Evolutionary conservation across 345 rosid species (phyloP).

Genomic region (Psidium guajava): DNA sequence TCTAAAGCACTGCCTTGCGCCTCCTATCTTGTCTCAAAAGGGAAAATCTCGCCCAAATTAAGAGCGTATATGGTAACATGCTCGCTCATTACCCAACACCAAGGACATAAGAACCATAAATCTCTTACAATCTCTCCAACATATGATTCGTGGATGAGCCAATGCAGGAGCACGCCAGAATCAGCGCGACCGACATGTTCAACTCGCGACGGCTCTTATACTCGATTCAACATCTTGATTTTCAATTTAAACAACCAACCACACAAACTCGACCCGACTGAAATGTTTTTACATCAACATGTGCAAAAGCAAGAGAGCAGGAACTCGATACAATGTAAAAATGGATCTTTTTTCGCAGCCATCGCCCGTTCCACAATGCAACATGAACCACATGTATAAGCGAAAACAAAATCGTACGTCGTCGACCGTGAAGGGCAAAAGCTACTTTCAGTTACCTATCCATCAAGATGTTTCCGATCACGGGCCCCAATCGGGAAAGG

Average conservation of each 20-base stretch:
- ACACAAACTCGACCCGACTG: background rate
- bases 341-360: background rate
- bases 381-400: background rate
- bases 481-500: background rate
- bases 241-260: background rate
- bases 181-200: background rate
- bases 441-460: background rate
- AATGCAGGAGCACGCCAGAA: background rate
- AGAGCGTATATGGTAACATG: background rate
- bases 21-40: background rate
- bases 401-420: background rate
- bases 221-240: background rate
- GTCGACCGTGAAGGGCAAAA: background rate
- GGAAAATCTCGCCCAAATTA: background rate
- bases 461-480: background rate
- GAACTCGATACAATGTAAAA: background rate
- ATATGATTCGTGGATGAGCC: background rate
- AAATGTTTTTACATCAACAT: background rate
- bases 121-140: background rate
- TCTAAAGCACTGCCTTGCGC: background rate
- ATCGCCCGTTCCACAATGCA: background rate
- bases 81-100: background rate
- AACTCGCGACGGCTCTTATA: background rate
- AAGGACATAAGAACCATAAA: background rate
- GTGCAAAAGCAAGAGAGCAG: background rate